Evolutionary conservation across 495 filamentous ascomycete species (phyloP).

Genomic region (Echria macrotheca): DNA sequence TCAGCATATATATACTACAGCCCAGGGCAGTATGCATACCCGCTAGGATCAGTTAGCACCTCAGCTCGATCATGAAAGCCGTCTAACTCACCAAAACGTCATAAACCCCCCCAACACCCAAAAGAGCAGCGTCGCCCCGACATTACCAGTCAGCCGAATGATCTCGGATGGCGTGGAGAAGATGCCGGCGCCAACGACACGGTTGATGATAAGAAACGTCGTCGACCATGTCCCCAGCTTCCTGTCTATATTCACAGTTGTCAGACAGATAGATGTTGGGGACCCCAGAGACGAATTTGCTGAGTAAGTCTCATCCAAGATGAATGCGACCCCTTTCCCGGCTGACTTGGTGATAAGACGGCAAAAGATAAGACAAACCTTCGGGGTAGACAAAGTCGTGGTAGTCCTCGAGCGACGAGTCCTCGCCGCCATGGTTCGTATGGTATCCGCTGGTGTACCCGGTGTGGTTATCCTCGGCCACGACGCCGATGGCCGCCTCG

Average conservation of each 20-base stretch:
- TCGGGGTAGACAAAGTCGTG: conserved; percentile 35
- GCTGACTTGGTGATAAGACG: no score
- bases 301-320: no score
- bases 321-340: no score
- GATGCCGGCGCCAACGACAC: conserved; percentile 18
- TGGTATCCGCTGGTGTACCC: conserved; percentile 7
- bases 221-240: conserved; percentile 23
- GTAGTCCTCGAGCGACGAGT: conserved; percentile 24
- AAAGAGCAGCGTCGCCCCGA: conserved; percentile 15
- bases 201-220: conserved; percentile 23
- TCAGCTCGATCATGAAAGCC: not conserved
- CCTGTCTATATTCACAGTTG: conserved; percentile 2
- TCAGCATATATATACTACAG: no score
- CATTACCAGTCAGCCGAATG: conserved; percentile 14
- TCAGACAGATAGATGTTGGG: not conserved
- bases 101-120: conserved; percentile 20
- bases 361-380: conserved; percentile 19
- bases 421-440: conserved; percentile 20
- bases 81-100: conserved; percentile 16
- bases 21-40: no score
- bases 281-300: not conserved
- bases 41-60: conserved; percentile 12
- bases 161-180: conserved; percentile 15
- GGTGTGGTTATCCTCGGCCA: conserved; percentile 18
- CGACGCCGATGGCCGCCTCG: conserved; percentile 10